A percentile compares a stretch with the other conserved stretches of the same genome.
Conservation (phyloP, 2,329 filamentous ascomycete species). For the Trichoderma afroharzianum region DNA sequence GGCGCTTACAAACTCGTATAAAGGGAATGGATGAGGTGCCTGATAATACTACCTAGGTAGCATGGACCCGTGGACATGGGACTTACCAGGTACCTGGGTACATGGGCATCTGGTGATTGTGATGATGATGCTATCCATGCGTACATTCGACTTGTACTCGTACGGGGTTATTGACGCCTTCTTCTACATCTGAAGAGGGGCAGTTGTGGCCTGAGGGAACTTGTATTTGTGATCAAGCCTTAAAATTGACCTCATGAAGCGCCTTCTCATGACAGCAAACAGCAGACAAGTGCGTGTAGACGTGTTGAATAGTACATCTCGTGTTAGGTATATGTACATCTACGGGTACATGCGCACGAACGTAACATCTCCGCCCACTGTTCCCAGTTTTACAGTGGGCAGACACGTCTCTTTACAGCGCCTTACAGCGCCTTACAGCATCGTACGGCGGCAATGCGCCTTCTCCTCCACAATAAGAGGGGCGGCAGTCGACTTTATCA, state of each 20-base stretch:
- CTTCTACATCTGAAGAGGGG: neutral
- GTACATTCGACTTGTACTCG: neutral
- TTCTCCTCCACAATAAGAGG: neutral
- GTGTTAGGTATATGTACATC: neutral
- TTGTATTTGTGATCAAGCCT: neutral
- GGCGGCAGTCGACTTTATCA: neutral
- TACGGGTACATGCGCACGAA: neutral
- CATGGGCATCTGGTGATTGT: neutral
- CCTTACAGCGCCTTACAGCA: neutral
- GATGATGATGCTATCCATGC: neutral
- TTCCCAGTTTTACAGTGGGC: neutral
- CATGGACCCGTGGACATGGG: too few relatives aligned
- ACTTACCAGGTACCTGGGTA: neutral
- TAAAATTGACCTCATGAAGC: neutral
- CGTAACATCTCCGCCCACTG: neutral
- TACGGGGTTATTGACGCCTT: neutral
- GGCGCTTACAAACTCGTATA: neutral
- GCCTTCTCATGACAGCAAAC: neutral
- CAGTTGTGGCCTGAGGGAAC: neutral
- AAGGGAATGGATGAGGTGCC: neutral
- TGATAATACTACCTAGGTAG: too few relatives aligned
- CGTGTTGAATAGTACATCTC: neutral
- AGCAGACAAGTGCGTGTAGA: neutral
- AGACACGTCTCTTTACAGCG: neutral
- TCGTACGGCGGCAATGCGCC: neutral